Evolutionary conservation across 2,329 filamentous ascomycete species (phyloP).

Genomic region (Podosphaera aphanis): DNA sequence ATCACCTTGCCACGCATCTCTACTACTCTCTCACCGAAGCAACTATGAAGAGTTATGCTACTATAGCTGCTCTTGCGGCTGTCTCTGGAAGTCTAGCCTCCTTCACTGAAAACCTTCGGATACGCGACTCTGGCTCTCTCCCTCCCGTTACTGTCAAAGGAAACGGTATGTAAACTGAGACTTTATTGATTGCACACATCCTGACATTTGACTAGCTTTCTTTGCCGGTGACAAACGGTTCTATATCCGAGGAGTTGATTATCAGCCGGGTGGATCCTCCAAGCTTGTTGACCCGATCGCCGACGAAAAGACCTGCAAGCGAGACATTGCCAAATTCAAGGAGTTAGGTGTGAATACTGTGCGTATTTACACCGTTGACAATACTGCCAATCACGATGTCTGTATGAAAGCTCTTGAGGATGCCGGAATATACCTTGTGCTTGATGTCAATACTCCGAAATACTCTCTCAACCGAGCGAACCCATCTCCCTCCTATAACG

Average conservation of each 20-base stretch:
- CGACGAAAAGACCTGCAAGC: slow-evolving; percentile 32
- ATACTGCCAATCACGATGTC: slow-evolving; percentile 40
- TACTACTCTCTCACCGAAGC: not conserved
- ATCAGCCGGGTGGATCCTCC: slow-evolving; percentile 24
- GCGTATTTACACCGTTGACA: slow-evolving; percentile 52
- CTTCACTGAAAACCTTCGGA: slow-evolving; percentile 6
- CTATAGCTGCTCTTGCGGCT: slow-evolving; percentile 13
- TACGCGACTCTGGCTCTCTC: slow-evolving; percentile 8
- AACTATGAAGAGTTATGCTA: slow-evolving; percentile 13
- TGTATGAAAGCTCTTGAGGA: slow-evolving; percentile 45
- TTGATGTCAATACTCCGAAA: slow-evolving; percentile 46
- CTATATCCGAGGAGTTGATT: slow-evolving; percentile 40
- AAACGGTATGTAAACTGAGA: slow-evolving; percentile 10
- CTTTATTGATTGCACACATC: too few species aligned
- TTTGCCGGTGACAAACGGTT: slow-evolving; percentile 18
- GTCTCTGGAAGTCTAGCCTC: slow-evolving; percentile 6
- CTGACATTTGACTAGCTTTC: slow-evolving; percentile 11
- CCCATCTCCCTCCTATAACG: slow-evolving; percentile 40
- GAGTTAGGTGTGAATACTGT: slow-evolving; percentile 48
- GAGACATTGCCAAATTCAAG: slow-evolving; percentile 43
- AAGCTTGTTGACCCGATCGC: slow-evolving; percentile 37
- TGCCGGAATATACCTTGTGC: slow-evolving; percentile 49
- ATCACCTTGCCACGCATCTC: slow-evolving; percentile 1
- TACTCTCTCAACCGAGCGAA: slow-evolving; percentile 43
- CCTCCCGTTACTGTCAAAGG: slow-evolving; percentile 14